Evolutionary conservation across 2,329 filamentous ascomycete species (phyloP), one percentile per base, ranked within the genome.

Genomic region (Shiraia bambusicola): DNA sequence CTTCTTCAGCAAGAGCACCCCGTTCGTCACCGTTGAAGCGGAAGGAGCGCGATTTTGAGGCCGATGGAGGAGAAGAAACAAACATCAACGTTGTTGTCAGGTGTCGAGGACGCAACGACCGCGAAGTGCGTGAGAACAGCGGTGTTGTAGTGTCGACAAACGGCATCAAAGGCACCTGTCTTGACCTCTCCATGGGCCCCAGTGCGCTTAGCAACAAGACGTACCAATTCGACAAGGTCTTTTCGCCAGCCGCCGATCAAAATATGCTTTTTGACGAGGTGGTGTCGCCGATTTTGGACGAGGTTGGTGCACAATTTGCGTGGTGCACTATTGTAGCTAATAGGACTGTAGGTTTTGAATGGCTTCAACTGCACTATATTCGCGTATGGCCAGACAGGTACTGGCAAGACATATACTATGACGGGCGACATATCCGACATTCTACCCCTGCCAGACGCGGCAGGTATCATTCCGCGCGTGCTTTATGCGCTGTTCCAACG

Each of bases 301-400:
- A 98, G 79, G 90, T 94, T n/a, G n/a, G n/a, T n/a, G n/a, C n/a
- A n/a, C n/a, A 69, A 37, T 49, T 43, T 12, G 14, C 22, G 7
- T 13, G 15, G 15, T n/a, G 11, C 8, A 10, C 3, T 11, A n/a
- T 33, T 4, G 15, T 28, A 9, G 17, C 41, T 64, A 30, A 59
- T 15, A 16, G 6, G 4, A 4, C 9, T 7, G 1, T 55, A 95
- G 89, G 95, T 97, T 78, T 79, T 98, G 29, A 80, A 84, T 16
- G 93, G 93, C 37, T 97, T 88, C 73, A 98, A 98, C 69, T 98
- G 93, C 72, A 98, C 93, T 4, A 95, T 98, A 46, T 98, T 98
- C 60, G 93, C 93, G 25, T 98, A 98, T 67, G 93, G 93, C 17
- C 93, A 98, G 69, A 98, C 93, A 0, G 93, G 93, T 31, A 98